Conservation (phyloP, 805 yeast genomes). For the Spathaspora girioi region DNA sequence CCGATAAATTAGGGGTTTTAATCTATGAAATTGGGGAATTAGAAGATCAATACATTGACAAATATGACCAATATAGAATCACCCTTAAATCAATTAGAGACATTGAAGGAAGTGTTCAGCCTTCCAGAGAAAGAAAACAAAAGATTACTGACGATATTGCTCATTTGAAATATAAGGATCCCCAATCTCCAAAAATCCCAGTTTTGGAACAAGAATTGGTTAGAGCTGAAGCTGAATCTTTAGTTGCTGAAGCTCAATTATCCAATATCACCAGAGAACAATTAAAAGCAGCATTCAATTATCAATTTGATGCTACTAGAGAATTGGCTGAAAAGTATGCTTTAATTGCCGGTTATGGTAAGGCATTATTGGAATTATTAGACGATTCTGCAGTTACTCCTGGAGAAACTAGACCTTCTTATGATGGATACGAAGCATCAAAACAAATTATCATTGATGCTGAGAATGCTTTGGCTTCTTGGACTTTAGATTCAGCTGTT, state of each 20-base stretch:
- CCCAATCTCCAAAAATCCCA: constrained; percentile 76
- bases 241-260: constrained; percentile 89
- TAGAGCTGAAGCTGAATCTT: constrained; percentile 87
- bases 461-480: constrained; percentile 75
- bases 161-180: constrained; percentile 78
- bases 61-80: constrained; percentile 81
- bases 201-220: constrained; percentile 86
- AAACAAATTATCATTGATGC: constrained; percentile 85
- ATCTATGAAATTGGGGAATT: constrained; percentile 80
- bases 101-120: constrained; percentile 85
- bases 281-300: constrained; percentile 77
- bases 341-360: constrained; percentile 85
- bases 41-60: constrained; percentile 83
- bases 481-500: constrained; percentile 82
- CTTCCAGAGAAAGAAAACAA: constrained; percentile 81
- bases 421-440: constrained; percentile 85
- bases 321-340: constrained; percentile 85
- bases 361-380: constrained; percentile 75
- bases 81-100: constrained; percentile 78
- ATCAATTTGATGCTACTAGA: constrained; percentile 81
- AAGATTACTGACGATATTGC: constrained; percentile 85
- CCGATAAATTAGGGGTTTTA: constrained; percentile 82
- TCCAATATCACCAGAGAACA: constrained; percentile 86
- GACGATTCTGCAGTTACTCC: constrained; percentile 87
- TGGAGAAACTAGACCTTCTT: constrained; percentile 88